Conservation (phyloP, 441 rosid genomes). For the Gossypium laxum region DNA sequence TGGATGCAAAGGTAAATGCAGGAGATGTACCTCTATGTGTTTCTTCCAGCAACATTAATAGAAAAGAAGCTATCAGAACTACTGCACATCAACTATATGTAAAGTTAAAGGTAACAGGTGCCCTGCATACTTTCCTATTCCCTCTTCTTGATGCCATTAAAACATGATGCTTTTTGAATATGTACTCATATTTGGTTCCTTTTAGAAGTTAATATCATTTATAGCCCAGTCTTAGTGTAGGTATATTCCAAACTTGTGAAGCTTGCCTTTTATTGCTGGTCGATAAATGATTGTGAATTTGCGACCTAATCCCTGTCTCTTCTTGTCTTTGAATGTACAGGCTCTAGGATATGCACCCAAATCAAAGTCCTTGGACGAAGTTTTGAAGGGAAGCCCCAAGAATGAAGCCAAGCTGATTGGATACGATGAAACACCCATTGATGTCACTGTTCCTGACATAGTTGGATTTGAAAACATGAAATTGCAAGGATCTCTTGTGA, state of each 20-base stretch:
- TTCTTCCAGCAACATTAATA: conserved; percentile 45
- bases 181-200: neutral
- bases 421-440: conserved; percentile 58
- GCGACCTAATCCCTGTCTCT: conserved; percentile 9
- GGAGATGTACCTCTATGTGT: conserved; percentile 29
- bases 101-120: conserved; percentile 54
- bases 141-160: neutral
- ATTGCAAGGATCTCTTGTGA: conserved; percentile 22
- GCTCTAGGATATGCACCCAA: conserved; percentile 41
- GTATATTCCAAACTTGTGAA: neutral
- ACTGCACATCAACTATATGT: conserved; percentile 44
- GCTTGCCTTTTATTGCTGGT: conserved; percentile 5
- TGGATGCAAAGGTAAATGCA: conserved; percentile 42
- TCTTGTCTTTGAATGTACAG: conserved; percentile 32
- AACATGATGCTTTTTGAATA: conserved; percentile 11
- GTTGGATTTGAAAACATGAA: conserved; percentile 22
- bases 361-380: conserved; percentile 47
- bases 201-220: neutral
- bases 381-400: conserved; percentile 43
- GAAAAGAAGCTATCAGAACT: conserved; percentile 48
- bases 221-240: neutral
- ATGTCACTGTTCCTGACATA: conserved; percentile 30
- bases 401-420: conserved; percentile 72
- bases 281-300: conserved; percentile 2
- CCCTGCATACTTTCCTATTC: neutral